Conservation (phyloP, 108 stramenopile genomes). For the Nitzschia sp. region DNA sequence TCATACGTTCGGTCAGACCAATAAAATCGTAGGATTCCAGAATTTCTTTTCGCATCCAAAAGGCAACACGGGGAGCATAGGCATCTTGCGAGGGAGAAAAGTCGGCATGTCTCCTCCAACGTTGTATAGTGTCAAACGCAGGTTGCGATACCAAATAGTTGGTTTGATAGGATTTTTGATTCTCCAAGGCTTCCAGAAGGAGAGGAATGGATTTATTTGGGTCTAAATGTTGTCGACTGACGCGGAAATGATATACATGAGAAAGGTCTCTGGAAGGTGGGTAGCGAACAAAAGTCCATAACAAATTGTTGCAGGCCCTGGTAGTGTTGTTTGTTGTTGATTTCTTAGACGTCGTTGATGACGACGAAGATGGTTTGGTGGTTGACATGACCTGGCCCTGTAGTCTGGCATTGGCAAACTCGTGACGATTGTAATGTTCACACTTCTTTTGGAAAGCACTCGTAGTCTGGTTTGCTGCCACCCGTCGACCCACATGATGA, state of each 20-base stretch:
- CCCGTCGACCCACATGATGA: neutral
- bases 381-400: too few relatives aligned
- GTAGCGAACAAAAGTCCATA: neutral
- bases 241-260: neutral
- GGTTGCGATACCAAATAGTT: neutral
- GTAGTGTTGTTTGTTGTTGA: neutral
- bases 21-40: neutral
- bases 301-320: neutral
- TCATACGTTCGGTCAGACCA: constrained; percentile 11
- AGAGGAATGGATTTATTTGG: neutral
- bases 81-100: neutral
- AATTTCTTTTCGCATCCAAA: constrained; percentile 1
- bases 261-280: neutral
- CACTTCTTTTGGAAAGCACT: too few relatives aligned
- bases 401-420: neutral
- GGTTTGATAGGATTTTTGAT: neutral
- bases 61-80: too few relatives aligned
- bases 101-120: neutral
- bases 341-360: too few relatives aligned
- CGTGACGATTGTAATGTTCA: constrained; percentile 3
- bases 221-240: neutral
- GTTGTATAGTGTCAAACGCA: neutral
- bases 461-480: too few relatives aligned
- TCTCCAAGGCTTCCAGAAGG: neutral
- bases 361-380: too few relatives aligned